Evolutionary conservation across 495 filamentous ascomycete genomes (phyloP).

Genomic region (Penicillium fimorum): DNA sequence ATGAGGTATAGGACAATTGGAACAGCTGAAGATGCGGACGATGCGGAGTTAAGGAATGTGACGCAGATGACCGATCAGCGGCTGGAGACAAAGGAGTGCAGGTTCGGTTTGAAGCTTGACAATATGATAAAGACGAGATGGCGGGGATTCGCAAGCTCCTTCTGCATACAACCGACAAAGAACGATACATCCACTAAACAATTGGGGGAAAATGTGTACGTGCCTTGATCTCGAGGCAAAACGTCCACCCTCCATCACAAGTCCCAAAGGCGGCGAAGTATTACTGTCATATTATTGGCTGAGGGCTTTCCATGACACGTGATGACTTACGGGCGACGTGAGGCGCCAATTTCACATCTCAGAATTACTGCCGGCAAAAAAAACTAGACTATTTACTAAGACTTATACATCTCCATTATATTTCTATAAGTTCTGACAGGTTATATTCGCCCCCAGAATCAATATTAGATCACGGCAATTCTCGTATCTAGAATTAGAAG

Average conservation of each 20-base stretch:
- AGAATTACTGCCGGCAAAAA: neutral
- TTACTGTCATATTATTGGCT: neutral
- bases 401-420: too few species aligned
- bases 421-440: too few species aligned
- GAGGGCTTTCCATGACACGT: slow-evolving; percentile 8
- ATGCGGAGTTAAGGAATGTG: slow-evolving; percentile 16
- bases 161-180: slow-evolving; percentile 29
- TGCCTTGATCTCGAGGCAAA: slow-evolving; percentile 1
- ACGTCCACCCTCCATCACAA: slow-evolving; percentile 1
- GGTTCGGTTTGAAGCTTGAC: neutral
- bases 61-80: neutral
- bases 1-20: neutral
- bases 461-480: too few species aligned
- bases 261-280: slow-evolving; percentile 1
- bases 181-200: slow-evolving; percentile 34
- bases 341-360: slow-evolving; percentile 1
- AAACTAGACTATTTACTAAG: too few species aligned
- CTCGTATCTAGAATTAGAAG: too few species aligned
- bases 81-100: slow-evolving; percentile 3
- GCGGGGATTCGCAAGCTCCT: slow-evolving; percentile 32
- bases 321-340: slow-evolving; percentile 20
- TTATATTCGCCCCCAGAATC: too few species aligned
- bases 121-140: neutral
- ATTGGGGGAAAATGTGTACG: slow-evolving; percentile 9
- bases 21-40: slow-evolving; percentile 1